phyloP scores from a whole-genome alignment of 2,329 filamentous ascomycete genomes.

The Byssoonygena ceratinophila region DNA sequence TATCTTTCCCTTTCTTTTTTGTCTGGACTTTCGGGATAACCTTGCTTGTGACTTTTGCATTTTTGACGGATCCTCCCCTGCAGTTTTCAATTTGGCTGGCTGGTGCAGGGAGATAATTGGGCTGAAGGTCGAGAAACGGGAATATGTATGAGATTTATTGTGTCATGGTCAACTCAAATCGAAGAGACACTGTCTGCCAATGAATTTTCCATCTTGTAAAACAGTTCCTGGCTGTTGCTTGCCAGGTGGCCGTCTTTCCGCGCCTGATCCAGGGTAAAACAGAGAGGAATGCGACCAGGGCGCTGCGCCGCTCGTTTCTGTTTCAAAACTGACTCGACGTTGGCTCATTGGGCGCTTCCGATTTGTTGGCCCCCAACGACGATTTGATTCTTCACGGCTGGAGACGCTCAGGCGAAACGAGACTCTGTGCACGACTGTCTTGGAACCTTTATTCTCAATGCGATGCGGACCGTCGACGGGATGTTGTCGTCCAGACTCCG shows the following conservation, averaged over 20 bases:
- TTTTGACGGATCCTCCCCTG: constrained; percentile 8
- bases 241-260: background rate
- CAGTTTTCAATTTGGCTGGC: constrained; percentile 11
- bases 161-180: constrained; percentile 17
- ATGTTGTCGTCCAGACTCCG: too few species aligned
- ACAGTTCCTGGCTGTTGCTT: background rate
- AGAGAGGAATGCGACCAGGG: constrained; percentile 1
- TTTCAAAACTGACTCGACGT: constrained; percentile 4
- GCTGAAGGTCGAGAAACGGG: constrained; percentile 13
- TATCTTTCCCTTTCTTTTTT: constrained; percentile 9
- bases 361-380: background rate
- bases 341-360: background rate
- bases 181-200: constrained; percentile 15
- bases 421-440: too few species aligned
- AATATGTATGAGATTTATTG: constrained; percentile 14
- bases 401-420: too few species aligned
- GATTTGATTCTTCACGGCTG: background rate
- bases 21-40: constrained; percentile 13
- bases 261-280: constrained; percentile 7
- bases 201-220: constrained; percentile 11
- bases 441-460: too few species aligned
- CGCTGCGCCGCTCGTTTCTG: constrained; percentile 4
- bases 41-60: constrained; percentile 14
- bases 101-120: constrained; percentile 11
- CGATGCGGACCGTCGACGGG: background rate